Evolutionary conservation across 257 asterid species (phyloP).

Genomic region (Solanum clarkiae): DNA sequence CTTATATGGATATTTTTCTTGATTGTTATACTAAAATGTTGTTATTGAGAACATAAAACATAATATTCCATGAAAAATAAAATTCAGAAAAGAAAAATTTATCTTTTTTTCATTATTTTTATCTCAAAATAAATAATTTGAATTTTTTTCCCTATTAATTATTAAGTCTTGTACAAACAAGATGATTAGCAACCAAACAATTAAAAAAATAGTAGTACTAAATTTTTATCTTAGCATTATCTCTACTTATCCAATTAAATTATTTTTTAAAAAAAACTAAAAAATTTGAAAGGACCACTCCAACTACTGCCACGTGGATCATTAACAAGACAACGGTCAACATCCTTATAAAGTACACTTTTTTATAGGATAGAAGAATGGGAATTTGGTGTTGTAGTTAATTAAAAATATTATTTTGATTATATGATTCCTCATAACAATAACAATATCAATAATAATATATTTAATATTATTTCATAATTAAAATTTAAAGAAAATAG

Average conservation of each 20-base stretch:
- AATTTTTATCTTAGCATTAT: background rate
- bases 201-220: too few relatives aligned
- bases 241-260: background rate
- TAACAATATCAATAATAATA: background rate
- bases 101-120: too few relatives aligned
- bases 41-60: too few relatives aligned
- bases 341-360: constrained; percentile 32
- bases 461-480: background rate
- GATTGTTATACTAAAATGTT: too few relatives aligned
- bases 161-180: too few relatives aligned
- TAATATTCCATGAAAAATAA: too few relatives aligned
- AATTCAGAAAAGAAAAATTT: background rate
- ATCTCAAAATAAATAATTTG: too few relatives aligned
- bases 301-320: constrained; percentile 15
- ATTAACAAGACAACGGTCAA: constrained; percentile 21
- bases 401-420: background rate
- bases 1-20: too few relatives aligned
- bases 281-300: background rate
- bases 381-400: background rate
- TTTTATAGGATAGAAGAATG: background rate
- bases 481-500: too few relatives aligned
- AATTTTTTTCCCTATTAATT: too few relatives aligned
- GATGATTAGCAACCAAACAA: too few relatives aligned
- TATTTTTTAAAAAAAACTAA: background rate
- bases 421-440: background rate